Conservation (phyloP, 345 rosid genomes). For the Cardiospermum halicacabum region DNA sequence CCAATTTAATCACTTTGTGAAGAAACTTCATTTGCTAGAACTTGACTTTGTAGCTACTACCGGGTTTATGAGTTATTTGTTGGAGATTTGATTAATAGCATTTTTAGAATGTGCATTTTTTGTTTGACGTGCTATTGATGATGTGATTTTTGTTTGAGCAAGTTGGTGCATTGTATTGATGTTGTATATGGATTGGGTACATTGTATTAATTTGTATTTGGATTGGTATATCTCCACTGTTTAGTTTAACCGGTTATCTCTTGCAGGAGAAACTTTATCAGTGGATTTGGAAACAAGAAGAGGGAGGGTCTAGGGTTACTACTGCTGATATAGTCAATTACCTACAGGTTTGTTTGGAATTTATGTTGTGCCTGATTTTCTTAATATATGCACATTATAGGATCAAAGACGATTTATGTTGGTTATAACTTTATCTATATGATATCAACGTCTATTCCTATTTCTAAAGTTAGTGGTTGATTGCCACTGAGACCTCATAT, state of each 20-base stretch:
- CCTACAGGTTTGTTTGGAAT: constrained; percentile 49
- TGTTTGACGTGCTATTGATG: neutral
- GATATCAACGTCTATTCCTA: neutral
- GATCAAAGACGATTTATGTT: too few species aligned
- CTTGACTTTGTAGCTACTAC: too few species aligned
- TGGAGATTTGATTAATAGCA: neutral
- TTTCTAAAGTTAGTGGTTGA: neutral
- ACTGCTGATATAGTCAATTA: constrained; percentile 58
- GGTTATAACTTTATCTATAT: too few species aligned
- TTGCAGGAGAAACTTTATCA: constrained; percentile 85
- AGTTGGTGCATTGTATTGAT: too few species aligned
- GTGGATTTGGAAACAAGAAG: constrained; percentile 84
- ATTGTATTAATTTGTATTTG: neutral
- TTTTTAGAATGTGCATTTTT: neutral
- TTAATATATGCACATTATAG: too few species aligned
- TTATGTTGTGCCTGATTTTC: neutral
- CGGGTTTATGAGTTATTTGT: neutral
- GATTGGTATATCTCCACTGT: constrained; percentile 2
- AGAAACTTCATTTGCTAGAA: too few species aligned
- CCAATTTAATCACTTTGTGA: too few species aligned
- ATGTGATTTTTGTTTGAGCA: too few species aligned
- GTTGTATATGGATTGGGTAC: neutral
- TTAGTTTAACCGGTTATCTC: neutral
- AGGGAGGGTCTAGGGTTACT: constrained; percentile 73
- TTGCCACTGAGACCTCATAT: neutral